Conservation (phyloP, 2,329 filamentous ascomycete genomes). For the Xylaria digitata region DNA sequence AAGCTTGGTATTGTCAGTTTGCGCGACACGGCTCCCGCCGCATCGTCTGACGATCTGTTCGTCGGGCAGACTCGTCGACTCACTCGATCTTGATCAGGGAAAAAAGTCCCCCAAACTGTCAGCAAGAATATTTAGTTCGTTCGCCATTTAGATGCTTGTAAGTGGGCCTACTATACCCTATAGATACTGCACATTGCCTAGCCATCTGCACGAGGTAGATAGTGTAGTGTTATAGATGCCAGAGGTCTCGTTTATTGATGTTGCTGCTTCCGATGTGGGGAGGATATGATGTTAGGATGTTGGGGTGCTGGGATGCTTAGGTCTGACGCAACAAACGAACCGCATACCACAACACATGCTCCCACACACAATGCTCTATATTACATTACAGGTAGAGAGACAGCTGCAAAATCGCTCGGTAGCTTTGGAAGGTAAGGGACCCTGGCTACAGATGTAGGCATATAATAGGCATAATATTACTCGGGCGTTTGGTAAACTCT, state of each 20-base stretch:
- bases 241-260: neutral
- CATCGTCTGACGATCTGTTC: neutral
- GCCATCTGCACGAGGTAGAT: neutral
- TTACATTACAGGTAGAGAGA: no score
- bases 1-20: conserved; percentile 19
- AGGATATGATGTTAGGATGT: neutral
- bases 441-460: no score
- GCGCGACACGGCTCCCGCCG: conserved; percentile 17
- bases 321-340: conserved; percentile 17
- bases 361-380: no score
- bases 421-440: no score
- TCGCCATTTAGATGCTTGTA: neutral
- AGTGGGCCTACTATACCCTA: neutral
- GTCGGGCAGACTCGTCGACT: neutral
- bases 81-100: neutral
- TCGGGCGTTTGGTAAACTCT: conserved; percentile 18
- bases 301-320: neutral
- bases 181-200: neutral
- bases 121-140: conserved; percentile 18
- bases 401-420: no score
- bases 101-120: conserved; percentile 12
- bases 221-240: neutral
- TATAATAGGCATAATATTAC: neutral
- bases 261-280: conserved; percentile 9
- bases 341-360: no score